Base-by-base conservation (phyloP, 1,284 basidiomycete species). In the Somion occarium region DNA sequence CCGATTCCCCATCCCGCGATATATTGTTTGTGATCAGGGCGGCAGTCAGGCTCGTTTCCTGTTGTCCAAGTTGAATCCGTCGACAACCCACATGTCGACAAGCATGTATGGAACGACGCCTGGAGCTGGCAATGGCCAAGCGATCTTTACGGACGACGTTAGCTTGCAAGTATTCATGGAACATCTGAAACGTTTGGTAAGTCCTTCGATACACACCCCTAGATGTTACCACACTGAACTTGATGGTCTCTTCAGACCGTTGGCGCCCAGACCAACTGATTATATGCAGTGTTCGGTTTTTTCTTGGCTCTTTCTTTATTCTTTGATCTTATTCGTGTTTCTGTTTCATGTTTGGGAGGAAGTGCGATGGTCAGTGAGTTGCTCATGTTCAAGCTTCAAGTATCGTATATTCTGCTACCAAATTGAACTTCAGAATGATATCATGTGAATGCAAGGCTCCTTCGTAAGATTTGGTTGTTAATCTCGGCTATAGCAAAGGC, bases 81-180 rank as follows among this genome's bases (percentile, higher is more conserved):
- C 92, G 51, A 99, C 96, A 48, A 99, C 96, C 48, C 96, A 99
- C 69, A 95, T 97, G 86, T 88, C 87, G 20, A 83, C 86, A 44
- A 84, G 80, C 52, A 93, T 95, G 81, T 93, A 93, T 65, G 92
- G 92, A 22, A 78, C 81, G 1, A 76, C 80, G 2, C 72, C 78
- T 5, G 79, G 82, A 27, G 80, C 78, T 41, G n/a, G n/a, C n/a
- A 69, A 79, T 1, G 96, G 95, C 2, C 90, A 93, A 67, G 93
- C 94, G 15, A 98, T 99, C 73, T 98, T 98, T 69, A 99, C 97
- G 49, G 97, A 99, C 70, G 97, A 99, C 70, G 96, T 99, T 54
- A 95, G 91, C 67, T 79, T 96, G 72, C 93, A 95, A 68, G 91
- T 96, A 53, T 96, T 97, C 74, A 95, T 95, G 93, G 92, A 95